These are phyloP conservation scores for Thozetella sp. DNA, from an alignment of 495 filamentous ascomycete species.

Conservation along the genomic window DNA sequence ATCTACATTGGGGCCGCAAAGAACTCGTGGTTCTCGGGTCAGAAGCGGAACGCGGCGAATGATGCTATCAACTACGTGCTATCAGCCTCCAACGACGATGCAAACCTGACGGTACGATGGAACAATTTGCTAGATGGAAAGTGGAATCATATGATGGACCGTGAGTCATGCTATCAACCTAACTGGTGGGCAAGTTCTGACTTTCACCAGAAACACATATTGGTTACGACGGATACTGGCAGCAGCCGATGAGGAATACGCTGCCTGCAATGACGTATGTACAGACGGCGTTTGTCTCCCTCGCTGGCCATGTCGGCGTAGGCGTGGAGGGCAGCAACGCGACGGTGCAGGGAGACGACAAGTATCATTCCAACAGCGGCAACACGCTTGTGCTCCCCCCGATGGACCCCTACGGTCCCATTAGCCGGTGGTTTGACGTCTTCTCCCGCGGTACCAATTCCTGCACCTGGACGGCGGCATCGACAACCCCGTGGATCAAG, in stretches of 20 bases:
- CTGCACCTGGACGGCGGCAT: slow-evolving; percentile 58
- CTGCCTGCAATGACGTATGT: slow-evolving; percentile 63
- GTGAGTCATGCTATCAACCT: slow-evolving; percentile 24
- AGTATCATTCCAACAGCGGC: slow-evolving; percentile 59
- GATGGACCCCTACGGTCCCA: slow-evolving; percentile 64
- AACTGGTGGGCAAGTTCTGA: slow-evolving; percentile 6
- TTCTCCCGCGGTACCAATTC: slow-evolving; percentile 61
- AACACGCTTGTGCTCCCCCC: slow-evolving; percentile 57
- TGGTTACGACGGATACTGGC: slow-evolving; percentile 59
- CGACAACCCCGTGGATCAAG: slow-evolving; percentile 56
- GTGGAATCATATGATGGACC: slow-evolving; percentile 75
- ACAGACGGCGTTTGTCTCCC: slow-evolving; percentile 53
- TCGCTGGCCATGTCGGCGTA: slow-evolving; percentile 67
- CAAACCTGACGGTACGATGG: slow-evolving; percentile 61
- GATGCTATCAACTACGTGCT: slow-evolving; percentile 58
- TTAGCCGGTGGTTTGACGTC: slow-evolving; percentile 66
- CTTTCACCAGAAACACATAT: slow-evolving; percentile 47
- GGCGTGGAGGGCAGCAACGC: slow-evolving; percentile 66
- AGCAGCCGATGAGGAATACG: slow-evolving; percentile 72
- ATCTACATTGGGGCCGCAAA: slow-evolving; percentile 62
- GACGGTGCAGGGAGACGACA: slow-evolving; percentile 67
- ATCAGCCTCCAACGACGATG: slow-evolving; percentile 62
- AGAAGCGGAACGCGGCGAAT: slow-evolving; percentile 70
- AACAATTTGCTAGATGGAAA: slow-evolving; percentile 67
- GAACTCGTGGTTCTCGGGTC: slow-evolving; percentile 64